Evolutionary conservation across 2,329 filamentous ascomycete genomes (phyloP).

Genomic region (Macroventuria anomochaeta): DNA sequence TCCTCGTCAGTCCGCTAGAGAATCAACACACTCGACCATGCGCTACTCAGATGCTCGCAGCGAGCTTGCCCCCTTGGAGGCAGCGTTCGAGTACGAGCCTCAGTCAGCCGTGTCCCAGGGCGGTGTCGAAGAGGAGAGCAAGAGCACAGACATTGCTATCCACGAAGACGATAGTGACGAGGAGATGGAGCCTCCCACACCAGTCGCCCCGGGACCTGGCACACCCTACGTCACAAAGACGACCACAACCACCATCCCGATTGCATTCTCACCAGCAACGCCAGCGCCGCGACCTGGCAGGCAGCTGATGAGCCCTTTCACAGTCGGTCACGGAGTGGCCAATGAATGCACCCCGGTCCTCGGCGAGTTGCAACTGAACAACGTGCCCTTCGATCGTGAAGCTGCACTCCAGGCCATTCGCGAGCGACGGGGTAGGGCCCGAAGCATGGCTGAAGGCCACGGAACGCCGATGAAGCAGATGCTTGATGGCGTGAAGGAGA

Average conservation of each 20-base stretch:
- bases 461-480: slow-evolving; percentile 67
- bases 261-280: slow-evolving; percentile 53
- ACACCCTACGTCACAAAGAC: slow-evolving; percentile 47
- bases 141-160: slow-evolving; percentile 31
- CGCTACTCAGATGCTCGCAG: slow-evolving; percentile 34
- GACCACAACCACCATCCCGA: slow-evolving; percentile 57
- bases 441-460: slow-evolving; percentile 69
- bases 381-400: slow-evolving; percentile 62
- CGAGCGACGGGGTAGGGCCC: slow-evolving; percentile 72
- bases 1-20: slow-evolving; percentile 10
- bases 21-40: slow-evolving; percentile 25
- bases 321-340: slow-evolving; percentile 44
- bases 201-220: slow-evolving; percentile 34
- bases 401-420: slow-evolving; percentile 77
- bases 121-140: slow-evolving; percentile 21
- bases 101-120: neutral
- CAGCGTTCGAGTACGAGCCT: slow-evolving; percentile 18
- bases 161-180: slow-evolving; percentile 47
- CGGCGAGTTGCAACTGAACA: slow-evolving; percentile 44
- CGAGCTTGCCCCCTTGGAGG: slow-evolving; percentile 16
- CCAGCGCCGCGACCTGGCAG: slow-evolving; percentile 40
- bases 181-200: slow-evolving; percentile 30
- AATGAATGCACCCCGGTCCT: slow-evolving; percentile 39
- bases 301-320: slow-evolving; percentile 42
- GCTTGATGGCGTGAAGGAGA: slow-evolving; percentile 57